phyloP scores from a whole-genome alignment of 108 stramenopile genomes.

The Cyclotella distinguenda region DNA sequence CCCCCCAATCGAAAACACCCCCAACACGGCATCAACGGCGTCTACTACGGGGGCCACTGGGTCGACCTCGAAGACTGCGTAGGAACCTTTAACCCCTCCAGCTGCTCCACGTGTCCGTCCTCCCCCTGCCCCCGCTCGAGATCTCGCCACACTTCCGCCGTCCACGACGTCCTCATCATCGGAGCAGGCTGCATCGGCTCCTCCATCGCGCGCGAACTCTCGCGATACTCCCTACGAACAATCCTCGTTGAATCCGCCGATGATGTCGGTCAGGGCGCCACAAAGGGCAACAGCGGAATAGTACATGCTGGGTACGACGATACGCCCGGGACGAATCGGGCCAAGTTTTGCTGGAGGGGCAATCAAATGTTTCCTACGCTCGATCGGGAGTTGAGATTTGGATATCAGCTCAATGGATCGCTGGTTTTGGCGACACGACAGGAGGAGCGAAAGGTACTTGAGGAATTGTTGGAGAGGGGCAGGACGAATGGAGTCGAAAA shows the following conservation, averaged over 20 bases:
- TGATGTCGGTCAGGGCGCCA: conserved; percentile 75
- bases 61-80: conserved; percentile 78
- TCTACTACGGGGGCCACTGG: conserved; percentile 73
- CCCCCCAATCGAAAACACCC: conserved; percentile 37
- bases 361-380: conserved; percentile 86
- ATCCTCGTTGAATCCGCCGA: conserved; percentile 74
- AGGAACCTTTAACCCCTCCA: conserved; percentile 44
- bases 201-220: conserved; percentile 80
- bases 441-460: conserved; percentile 54
- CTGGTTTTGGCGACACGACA: conserved; percentile 72
- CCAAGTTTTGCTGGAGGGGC: conserved; percentile 79
- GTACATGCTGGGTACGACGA: conserved; percentile 89
- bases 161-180: conserved; percentile 65
- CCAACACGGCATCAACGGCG: conserved; percentile 53
- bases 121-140: conserved; percentile 56
- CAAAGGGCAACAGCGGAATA: conserved; percentile 82
- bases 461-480: conserved; percentile 68
- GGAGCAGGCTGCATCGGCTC: conserved; percentile 80
- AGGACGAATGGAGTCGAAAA: conserved; percentile 73
- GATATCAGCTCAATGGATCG: conserved; percentile 79
- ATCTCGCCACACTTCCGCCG: conserved; percentile 38
- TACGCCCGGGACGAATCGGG: conserved; percentile 66
- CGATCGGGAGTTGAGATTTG: conserved; percentile 75
- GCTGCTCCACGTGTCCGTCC: conserved; percentile 37
- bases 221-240: conserved; percentile 48